A percentile compares a stretch with the other conserved stretches of the same genome.
Conservation (phyloP, 1,284 basidiomycete genomes). For the Chiua sp. region DNA sequence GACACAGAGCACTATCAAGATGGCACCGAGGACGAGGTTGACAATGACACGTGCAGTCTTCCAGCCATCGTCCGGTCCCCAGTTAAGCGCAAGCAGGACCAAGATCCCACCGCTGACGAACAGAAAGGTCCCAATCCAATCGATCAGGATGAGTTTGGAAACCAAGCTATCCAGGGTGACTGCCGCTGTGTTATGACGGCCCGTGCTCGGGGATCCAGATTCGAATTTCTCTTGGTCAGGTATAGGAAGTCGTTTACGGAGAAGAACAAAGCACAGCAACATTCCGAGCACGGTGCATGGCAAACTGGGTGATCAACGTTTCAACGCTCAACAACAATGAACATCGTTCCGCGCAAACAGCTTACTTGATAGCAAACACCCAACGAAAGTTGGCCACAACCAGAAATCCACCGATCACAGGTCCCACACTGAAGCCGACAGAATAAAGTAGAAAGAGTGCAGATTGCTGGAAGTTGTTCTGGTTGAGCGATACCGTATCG, state of each 20-base stretch:
- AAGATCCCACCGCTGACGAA: constrained; percentile 45
- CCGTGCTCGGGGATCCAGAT: background rate
- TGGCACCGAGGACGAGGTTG: constrained; percentile 42
- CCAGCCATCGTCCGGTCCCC: constrained; percentile 44
- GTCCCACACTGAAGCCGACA: constrained; percentile 50
- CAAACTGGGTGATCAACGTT: constrained; percentile 23
- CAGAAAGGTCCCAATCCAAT: constrained; percentile 52
- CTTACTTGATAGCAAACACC: constrained; percentile 60
- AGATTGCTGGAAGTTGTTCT: constrained; percentile 49
- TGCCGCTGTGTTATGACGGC: background rate
- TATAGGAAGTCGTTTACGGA: constrained; percentile 37
- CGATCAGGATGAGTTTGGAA: constrained; percentile 44
- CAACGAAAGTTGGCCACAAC: constrained; percentile 50
- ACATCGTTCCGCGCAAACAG: background rate
- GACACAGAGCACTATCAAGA: constrained; percentile 43
- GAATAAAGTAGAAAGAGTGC: constrained; percentile 49
- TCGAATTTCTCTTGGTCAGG: constrained; percentile 27
- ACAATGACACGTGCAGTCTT: constrained; percentile 40
- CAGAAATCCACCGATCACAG: constrained; percentile 51
- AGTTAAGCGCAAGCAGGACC: constrained; percentile 44
- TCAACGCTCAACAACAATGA: background rate
- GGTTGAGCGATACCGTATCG: constrained; percentile 47
- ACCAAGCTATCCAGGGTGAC: constrained; percentile 25
- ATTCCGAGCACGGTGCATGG: constrained; percentile 40
- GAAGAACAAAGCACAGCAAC: constrained; percentile 46